Conservation (phyloP, 129 eudicot species). For the Chrysanthemum lavandulifolium region DNA sequence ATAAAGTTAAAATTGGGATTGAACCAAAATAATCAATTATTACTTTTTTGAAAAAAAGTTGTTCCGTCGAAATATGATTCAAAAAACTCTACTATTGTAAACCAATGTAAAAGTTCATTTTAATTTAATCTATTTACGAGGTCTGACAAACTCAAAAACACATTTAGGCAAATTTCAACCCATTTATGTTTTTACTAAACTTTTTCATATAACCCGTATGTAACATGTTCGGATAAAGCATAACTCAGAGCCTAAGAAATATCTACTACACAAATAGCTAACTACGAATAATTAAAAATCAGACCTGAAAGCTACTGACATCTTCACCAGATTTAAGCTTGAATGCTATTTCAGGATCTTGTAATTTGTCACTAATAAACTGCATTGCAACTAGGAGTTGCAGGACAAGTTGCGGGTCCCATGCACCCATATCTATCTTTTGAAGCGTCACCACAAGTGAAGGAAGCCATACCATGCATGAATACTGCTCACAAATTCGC, state of each 20-base stretch:
- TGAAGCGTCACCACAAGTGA: slow-evolving; percentile 67
- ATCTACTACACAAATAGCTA: not conserved
- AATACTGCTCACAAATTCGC: slow-evolving; percentile 67
- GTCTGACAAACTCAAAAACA: not conserved
- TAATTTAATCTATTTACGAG: not conserved
- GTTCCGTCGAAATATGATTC: too few relatives aligned
- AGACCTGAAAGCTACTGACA: slow-evolving; percentile 61
- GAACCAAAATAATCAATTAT: not conserved
- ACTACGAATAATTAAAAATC: not conserved
- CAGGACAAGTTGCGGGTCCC: slow-evolving; percentile 42
- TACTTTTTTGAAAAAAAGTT: not conserved
- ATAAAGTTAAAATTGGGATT: not conserved
- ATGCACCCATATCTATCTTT: slow-evolving; percentile 38
- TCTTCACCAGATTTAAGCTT: slow-evolving; percentile 74
- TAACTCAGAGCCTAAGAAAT: not conserved
- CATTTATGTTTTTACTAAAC: not conserved
- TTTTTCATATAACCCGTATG: not conserved
- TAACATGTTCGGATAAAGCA: not conserved
- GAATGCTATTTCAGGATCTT: slow-evolving; percentile 79
- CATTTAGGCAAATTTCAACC: not conserved
- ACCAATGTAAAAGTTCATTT: too few relatives aligned
- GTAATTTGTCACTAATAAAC: slow-evolving; percentile 61
- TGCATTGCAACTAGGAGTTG: slow-evolving; percentile 62
- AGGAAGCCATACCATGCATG: slow-evolving; percentile 85
- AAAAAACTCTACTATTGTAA: too few relatives aligned